Percentiles rank a stretch among this genome's conserved stretches.
Evolutionary conservation across 768 basidiomycete species (phyloP).

Genomic region (Coprinellus micaceus): DNA sequence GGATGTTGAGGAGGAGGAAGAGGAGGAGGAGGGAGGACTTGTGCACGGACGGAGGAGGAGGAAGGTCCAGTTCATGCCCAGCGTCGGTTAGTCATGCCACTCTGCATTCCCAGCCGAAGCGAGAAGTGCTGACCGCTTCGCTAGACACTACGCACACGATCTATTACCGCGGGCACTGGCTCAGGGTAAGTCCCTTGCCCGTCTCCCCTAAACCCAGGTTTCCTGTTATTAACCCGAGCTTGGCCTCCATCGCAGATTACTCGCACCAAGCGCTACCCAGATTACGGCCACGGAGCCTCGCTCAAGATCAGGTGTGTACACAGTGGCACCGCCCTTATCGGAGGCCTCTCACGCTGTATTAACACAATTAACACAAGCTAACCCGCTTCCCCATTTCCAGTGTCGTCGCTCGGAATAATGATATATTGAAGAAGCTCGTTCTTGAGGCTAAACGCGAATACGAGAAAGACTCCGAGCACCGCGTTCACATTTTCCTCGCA

Average conservation of each 20-base stretch:
- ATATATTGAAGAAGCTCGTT: conserved; percentile 82
- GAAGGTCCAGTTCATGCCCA: conserved; percentile 84
- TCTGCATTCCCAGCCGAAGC: conserved; percentile 1
- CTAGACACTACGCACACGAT: conserved; percentile 85
- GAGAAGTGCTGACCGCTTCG: conserved; percentile 6
- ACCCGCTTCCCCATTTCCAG: conserved; percentile 31
- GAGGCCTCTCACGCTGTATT: not conserved
- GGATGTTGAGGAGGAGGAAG: conserved; percentile 78
- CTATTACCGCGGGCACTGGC: conserved; percentile 87
- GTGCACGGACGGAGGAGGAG: conserved; percentile 71
- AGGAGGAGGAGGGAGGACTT: conserved; percentile 49
- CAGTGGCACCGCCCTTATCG: conserved; percentile 1
- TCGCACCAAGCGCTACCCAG: conserved; percentile 70
- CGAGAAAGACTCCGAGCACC: conserved; percentile 87
- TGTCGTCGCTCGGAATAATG: conserved; percentile 84
- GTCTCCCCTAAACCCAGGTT: too few relatives aligned
- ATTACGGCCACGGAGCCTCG: conserved; percentile 68
- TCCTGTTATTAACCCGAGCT: too few relatives aligned
- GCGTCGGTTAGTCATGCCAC: conserved; percentile 49
- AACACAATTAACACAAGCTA: not conserved
- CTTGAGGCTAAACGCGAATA: conserved; percentile 85
- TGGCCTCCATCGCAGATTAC: conserved; percentile 76
- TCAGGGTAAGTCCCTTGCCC: conserved; percentile 71
- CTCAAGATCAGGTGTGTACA: conserved; percentile 71
- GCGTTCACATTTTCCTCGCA: conserved; percentile 85